phyloP scores from a whole-genome alignment of 1,284 basidiomycete species.

The Fomitopsis pinicola region DNA sequence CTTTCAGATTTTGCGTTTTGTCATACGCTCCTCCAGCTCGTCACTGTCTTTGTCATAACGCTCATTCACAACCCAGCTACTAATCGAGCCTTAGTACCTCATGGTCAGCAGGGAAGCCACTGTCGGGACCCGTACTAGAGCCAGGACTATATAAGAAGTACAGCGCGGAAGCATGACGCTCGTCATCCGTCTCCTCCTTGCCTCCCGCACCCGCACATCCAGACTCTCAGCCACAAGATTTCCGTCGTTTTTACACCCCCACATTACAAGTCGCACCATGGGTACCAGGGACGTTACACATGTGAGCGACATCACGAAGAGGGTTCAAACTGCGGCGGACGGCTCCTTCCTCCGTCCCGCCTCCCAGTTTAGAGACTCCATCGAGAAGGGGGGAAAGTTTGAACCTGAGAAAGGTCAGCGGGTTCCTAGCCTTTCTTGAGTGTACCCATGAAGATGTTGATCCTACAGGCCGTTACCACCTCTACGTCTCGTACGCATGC shows the following conservation, averaged over 20 bases:
- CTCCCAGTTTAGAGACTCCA: conserved; percentile 70
- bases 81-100: not conserved
- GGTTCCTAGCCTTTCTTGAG: not conserved
- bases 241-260: too few species aligned
- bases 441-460: not conserved
- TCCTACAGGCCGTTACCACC: conserved; percentile 74
- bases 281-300: conserved; percentile 13
- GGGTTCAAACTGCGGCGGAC: conserved; percentile 40
- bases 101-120: too few species aligned
- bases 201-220: not conserved
- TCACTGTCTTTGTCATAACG: not conserved
- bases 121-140: too few species aligned
- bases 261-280: conserved; percentile 5
- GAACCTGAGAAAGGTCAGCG: conserved; percentile 68
- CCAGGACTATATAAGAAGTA: too few species aligned
- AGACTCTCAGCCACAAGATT: not conserved
- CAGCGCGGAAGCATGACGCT: too few species aligned
- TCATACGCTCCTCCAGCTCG: not conserved
- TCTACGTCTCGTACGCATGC: conserved; percentile 80
- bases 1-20: not conserved
- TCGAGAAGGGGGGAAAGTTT: conserved; percentile 74
- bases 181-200: too few species aligned
- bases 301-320: conserved; percentile 55
- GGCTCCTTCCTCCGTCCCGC: conserved; percentile 81
- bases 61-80: not conserved